These are phyloP conservation scores for Chenopodium suecicum DNA, from an alignment of 148 eudicot species.

Conservation along the genomic window DNA sequence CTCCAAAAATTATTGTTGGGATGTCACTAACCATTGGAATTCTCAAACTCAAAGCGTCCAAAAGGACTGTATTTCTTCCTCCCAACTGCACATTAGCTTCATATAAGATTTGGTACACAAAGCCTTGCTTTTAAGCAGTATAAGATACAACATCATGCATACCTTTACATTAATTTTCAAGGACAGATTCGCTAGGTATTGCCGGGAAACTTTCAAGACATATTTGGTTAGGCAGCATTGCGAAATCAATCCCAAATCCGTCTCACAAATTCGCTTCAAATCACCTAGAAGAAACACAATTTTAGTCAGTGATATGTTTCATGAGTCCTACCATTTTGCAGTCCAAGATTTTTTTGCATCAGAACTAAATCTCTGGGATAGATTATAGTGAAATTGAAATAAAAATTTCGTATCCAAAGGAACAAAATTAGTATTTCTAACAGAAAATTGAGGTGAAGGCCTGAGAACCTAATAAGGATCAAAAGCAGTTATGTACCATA, in stretches of 20 bases:
- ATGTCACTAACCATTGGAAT: conserved; percentile 84
- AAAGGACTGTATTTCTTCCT: conserved; percentile 81
- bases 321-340: neutral
- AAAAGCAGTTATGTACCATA: conserved; percentile 45
- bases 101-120: neutral
- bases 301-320: conserved; percentile 7
- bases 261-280: conserved; percentile 81
- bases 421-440: neutral
- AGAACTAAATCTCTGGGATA: neutral
- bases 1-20: conserved; percentile 92
- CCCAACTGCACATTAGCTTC: conserved; percentile 46
- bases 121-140: neutral
- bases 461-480: neutral
- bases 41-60: conserved; percentile 65
- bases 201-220: conserved; percentile 65
- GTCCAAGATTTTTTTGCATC: neutral
- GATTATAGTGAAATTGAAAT: neutral
- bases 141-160: neutral
- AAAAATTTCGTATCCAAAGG: neutral
- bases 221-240: conserved; percentile 84
- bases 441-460: neutral
- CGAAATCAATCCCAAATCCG: conserved; percentile 79
- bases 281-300: conserved; percentile 48
- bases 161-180: conserved; percentile 96
- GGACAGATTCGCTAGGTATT: conserved; percentile 75